Evolutionary conservation across 345 rosid species (phyloP).

Genomic region (Populus simonii): DNA sequence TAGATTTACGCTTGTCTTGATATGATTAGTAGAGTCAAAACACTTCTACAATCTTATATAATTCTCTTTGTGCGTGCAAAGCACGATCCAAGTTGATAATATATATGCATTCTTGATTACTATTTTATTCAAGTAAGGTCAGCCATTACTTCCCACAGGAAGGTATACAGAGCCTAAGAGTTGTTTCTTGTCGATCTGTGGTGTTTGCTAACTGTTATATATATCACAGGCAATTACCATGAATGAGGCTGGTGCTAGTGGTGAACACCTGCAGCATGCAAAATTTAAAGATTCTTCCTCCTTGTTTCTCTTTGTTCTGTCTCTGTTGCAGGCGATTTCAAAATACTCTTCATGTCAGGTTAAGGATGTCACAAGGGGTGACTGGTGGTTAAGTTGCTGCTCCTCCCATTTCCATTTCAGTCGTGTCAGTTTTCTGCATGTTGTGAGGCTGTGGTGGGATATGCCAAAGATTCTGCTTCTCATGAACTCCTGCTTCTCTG

Average conservation of each 20-base stretch:
- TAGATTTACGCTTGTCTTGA: not conserved
- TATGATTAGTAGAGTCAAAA: not conserved
- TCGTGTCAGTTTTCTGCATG: not conserved
- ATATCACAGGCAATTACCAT: not conserved
- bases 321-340: not conserved
- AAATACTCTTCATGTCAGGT: not conserved
- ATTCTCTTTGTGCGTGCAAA: slow-evolving; percentile 2
- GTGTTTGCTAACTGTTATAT: too few species aligned
- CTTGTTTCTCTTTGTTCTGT: not conserved
- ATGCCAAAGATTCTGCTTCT: not conserved
- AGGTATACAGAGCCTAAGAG: not conserved
- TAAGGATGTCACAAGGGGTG: too few species aligned
- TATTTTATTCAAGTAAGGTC: not conserved
- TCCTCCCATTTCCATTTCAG: not conserved
- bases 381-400: too few species aligned
- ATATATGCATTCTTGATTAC: not conserved
- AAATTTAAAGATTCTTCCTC: not conserved
- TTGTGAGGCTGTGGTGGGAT: not conserved
- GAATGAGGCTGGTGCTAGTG: not conserved
- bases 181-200: not conserved
- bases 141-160: not conserved
- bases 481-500: too few species aligned
- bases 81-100: slow-evolving; percentile 14
- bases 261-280: not conserved
- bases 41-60: not conserved